Percentiles rank a stretch among this genome's conserved stretches.
Conservation (phyloP, 805 yeast genomes). For the Zygosaccharomyces bisporus region DNA sequence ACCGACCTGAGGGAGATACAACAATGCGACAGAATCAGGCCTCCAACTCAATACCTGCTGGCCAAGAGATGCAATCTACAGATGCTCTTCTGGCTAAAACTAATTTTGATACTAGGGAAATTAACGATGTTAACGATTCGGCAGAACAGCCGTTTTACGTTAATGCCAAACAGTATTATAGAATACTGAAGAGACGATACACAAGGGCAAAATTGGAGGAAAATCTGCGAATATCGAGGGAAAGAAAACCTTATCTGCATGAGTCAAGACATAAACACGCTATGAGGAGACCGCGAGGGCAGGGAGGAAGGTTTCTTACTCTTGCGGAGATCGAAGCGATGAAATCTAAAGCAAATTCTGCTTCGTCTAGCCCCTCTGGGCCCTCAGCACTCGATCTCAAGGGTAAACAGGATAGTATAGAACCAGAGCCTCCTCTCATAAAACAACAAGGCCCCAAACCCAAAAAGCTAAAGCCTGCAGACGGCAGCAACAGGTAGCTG, state of each 20-base stretch:
- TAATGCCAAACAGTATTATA: slow-evolving; percentile 95
- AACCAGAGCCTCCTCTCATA: slow-evolving; percentile 8
- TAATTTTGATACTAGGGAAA: slow-evolving; percentile 2
- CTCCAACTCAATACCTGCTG: neutral
- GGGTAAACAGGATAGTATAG: neutral
- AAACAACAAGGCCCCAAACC: slow-evolving; percentile 13
- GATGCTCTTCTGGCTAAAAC: slow-evolving; percentile 5
- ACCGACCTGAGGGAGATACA: neutral
- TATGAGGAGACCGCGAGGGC: slow-evolving; percentile 98
- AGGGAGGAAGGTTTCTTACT: slow-evolving; percentile 94
- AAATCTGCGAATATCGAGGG: slow-evolving; percentile 77
- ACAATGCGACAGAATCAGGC: neutral
- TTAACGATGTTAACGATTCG: slow-evolving; percentile 22
- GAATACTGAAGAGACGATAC: slow-evolving; percentile 86
- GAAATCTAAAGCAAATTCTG: slow-evolving; percentile 37
- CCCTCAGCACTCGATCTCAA: slow-evolving; percentile 6
- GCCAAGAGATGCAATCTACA: slow-evolving; percentile 5
- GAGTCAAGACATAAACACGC: slow-evolving; percentile 98
- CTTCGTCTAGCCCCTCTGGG: slow-evolving; percentile 7
- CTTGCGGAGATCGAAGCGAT: slow-evolving; percentile 76
- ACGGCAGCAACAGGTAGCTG: slow-evolving; percentile 1
- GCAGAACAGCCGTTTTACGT: slow-evolving; percentile 92
- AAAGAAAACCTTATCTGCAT: slow-evolving; percentile 89
- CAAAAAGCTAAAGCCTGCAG: slow-evolving; percentile 11
- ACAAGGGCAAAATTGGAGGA: slow-evolving; percentile 95